Conservation (phyloP, 345 rosid genomes). For the Corchorus capsularis region DNA sequence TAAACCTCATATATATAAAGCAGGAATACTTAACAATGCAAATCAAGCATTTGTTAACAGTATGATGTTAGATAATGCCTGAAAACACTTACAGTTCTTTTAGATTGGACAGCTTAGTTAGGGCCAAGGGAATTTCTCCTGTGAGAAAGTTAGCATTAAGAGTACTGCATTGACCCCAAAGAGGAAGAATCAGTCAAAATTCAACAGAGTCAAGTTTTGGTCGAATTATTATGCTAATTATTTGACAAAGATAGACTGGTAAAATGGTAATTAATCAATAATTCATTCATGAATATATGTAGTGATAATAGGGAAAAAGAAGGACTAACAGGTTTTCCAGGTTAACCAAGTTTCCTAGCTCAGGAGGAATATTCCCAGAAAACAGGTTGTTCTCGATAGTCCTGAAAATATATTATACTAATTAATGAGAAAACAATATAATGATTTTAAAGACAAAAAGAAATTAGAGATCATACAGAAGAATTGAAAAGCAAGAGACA, state of each 20-base stretch:
- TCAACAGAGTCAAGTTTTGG: background rate
- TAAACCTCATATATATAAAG: background rate
- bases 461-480: background rate
- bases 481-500: constrained; percentile 1
- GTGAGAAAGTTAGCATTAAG: constrained; percentile 16
- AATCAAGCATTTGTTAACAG: background rate
- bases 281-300: background rate
- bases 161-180: background rate
- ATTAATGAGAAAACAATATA: background rate
- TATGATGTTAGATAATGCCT: background rate
- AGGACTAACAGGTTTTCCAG: constrained; percentile 17
- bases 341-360: constrained; percentile 20
- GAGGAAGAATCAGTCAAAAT: background rate
- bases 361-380: constrained; percentile 20
- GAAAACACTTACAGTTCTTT: constrained; percentile 12
- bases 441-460: background rate
- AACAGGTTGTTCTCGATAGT: constrained; percentile 21
- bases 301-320: background rate
- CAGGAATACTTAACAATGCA: background rate
- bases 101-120: constrained; percentile 2
- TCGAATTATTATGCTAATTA: background rate
- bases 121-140: background rate
- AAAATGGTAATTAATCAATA: background rate
- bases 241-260: background rate
- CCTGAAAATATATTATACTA: background rate